phyloP scores from a whole-genome alignment of 139 green algal species.

The Haematococcus sp. region DNA sequence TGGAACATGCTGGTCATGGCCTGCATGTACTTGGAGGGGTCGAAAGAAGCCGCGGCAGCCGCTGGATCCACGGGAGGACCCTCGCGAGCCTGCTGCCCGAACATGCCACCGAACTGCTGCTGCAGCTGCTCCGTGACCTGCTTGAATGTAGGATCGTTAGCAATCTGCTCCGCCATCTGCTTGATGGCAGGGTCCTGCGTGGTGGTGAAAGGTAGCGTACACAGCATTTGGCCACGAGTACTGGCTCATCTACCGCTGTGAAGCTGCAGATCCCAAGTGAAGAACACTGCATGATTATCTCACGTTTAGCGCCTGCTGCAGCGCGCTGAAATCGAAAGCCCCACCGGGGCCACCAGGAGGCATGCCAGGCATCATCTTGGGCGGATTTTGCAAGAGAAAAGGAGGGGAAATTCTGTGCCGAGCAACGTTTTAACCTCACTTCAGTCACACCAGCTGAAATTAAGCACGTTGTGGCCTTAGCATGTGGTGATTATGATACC shows the following conservation, averaged over 20 bases:
- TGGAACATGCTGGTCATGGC: constrained; percentile 77
- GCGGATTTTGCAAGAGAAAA: not conserved
- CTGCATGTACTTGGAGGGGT: constrained; percentile 73
- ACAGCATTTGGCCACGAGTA: not conserved
- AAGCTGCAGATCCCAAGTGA: not conserved
- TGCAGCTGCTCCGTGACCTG: constrained; percentile 68
- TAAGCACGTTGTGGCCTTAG: too few relatives aligned
- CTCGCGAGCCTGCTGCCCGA: constrained; percentile 18
- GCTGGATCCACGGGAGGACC: constrained; percentile 8
- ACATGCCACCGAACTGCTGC: constrained; percentile 48
- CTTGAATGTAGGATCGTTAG: constrained; percentile 66
- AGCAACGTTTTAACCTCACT: too few relatives aligned
- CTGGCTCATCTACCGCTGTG: not conserved
- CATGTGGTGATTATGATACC: too few relatives aligned
- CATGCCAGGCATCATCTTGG: constrained; percentile 49
- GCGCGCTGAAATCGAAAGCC: constrained; percentile 60
- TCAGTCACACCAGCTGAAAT: too few relatives aligned
- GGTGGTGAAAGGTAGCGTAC: not conserved
- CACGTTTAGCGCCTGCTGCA: constrained; percentile 66
- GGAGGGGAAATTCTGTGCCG: too few relatives aligned
- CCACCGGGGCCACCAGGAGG: constrained; percentile 18
- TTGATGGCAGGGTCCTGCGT: constrained; percentile 72
- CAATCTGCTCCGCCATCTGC: constrained; percentile 82
- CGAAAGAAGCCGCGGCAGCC: constrained; percentile 32
- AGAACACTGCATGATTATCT: not conserved